Percentiles rank a stretch among this genome's conserved stretches.
Conservation (phyloP, 768 basidiomycete species). For the Floccularia luteovirens region DNA sequence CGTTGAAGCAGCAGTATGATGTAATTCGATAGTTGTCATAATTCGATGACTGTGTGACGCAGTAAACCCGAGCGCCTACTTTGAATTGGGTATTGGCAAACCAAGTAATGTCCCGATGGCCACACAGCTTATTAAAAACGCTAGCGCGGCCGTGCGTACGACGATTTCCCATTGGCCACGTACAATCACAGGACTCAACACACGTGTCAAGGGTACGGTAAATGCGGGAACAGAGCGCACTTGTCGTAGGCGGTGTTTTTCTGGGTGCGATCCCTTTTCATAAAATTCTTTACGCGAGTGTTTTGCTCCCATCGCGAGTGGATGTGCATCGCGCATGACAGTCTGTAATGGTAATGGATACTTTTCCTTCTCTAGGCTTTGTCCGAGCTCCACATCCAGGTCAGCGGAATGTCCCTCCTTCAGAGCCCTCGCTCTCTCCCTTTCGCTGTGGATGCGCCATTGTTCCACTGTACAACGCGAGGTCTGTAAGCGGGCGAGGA, state of each 20-base stretch:
- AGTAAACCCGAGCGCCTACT: too few species aligned
- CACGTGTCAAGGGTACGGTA: constrained; percentile 56
- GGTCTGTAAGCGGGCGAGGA: constrained; percentile 36
- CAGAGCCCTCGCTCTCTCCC: too few species aligned
- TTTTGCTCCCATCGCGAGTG: constrained; percentile 4
- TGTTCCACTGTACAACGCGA: constrained; percentile 30
- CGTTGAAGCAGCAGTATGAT: too few species aligned
- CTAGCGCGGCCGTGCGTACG: constrained; percentile 44
- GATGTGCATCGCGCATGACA: not conserved
- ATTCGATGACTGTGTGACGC: too few species aligned
- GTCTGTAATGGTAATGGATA: constrained; percentile 4
- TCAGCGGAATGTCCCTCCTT: too few species aligned
- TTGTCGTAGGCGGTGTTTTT: too few species aligned
- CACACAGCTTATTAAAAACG: constrained; percentile 34
- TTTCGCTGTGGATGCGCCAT: constrained; percentile 26
- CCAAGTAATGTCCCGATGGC: constrained; percentile 34
- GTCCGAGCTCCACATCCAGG: too few species aligned
- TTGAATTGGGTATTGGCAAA: constrained; percentile 26
- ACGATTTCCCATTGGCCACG: constrained; percentile 88
- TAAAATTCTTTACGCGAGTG: too few species aligned
- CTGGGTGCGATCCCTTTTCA: too few species aligned
- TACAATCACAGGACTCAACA: constrained; percentile 62
- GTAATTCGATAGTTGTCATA: too few species aligned
- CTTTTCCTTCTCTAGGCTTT: constrained; percentile 11
- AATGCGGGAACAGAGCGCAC: constrained; percentile 63